A percentile compares a stretch with the other conserved stretches of the same genome.
phyloP scores from a whole-genome alignment of 495 filamentous ascomycete genomes.

The Entonaema liquescens region DNA sequence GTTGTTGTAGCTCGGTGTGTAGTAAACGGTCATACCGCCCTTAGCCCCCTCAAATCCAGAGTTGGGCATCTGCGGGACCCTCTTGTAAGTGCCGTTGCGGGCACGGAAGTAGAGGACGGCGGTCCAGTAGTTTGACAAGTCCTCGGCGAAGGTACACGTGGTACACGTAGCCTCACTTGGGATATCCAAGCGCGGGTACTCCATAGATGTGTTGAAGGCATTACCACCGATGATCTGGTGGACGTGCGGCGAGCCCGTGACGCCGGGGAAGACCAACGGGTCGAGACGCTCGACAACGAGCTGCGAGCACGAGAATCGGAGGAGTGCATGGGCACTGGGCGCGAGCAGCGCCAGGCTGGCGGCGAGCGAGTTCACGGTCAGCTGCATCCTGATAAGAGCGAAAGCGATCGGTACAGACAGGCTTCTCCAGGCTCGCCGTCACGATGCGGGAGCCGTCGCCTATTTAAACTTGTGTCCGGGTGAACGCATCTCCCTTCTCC shows the following conservation, averaged over 20 bases:
- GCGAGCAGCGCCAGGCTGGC: constrained; percentile 54
- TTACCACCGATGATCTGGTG: constrained; percentile 58
- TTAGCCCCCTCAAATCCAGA: constrained; percentile 38
- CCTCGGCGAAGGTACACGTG: constrained; percentile 48
- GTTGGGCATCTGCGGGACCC: constrained; percentile 45
- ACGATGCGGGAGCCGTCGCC: constrained; percentile 10
- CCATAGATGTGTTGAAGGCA: constrained; percentile 45
- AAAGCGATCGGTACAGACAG: constrained; percentile 1
- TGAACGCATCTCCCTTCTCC: constrained; percentile 10
- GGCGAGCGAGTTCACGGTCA: constrained; percentile 42
- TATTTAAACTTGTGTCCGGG: constrained; percentile 33
- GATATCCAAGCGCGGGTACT: constrained; percentile 39
- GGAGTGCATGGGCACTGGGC: constrained; percentile 51
- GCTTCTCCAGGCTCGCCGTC: constrained; percentile 3
- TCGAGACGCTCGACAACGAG: constrained; percentile 49
- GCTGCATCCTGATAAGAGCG: constrained; percentile 40
- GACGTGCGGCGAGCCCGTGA: constrained; percentile 50
- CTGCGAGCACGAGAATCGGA: constrained; percentile 52
- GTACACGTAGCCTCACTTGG: constrained; percentile 46
- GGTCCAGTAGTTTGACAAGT: constrained; percentile 52
- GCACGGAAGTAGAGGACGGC: constrained; percentile 48
- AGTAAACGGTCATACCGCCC: constrained; percentile 49
- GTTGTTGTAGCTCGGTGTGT: constrained; percentile 38
- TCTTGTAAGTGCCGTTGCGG: constrained; percentile 47
- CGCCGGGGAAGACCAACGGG: constrained; percentile 52